These are phyloP conservation scores for Didymella keratinophila DNA, from an alignment of 2,329 filamentous ascomycete species.

Conservation along the genomic window DNA sequence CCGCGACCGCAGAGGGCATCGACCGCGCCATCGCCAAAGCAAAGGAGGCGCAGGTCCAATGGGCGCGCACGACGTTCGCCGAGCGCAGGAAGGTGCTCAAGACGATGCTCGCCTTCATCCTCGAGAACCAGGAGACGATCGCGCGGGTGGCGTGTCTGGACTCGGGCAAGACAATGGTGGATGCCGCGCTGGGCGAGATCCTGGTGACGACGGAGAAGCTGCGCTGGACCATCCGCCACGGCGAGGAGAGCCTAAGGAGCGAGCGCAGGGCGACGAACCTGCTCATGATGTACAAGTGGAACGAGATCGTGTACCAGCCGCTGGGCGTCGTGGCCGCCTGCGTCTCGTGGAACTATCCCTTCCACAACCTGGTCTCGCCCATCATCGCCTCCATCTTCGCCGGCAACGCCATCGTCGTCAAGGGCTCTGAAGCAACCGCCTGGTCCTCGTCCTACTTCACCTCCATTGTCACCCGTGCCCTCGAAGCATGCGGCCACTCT, in stretches of 20 bases:
- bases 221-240: slow-evolving; percentile 91
- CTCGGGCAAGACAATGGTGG: slow-evolving; percentile 94
- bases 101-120: slow-evolving; percentile 80
- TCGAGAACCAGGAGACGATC: slow-evolving; percentile 89
- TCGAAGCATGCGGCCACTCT: slow-evolving; percentile 82
- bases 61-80: slow-evolving; percentile 79
- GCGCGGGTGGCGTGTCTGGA: slow-evolving; percentile 87
- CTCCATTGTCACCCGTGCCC: slow-evolving; percentile 77
- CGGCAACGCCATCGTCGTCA: slow-evolving; percentile 91
- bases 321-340: slow-evolving; percentile 90
- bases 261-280: slow-evolving; percentile 84
- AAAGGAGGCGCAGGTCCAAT: slow-evolving; percentile 75
- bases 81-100: slow-evolving; percentile 81
- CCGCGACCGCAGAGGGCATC: slow-evolving; percentile 77
- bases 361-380: slow-evolving; percentile 93
- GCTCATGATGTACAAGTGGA: slow-evolving; percentile 94
- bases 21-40: slow-evolving; percentile 80
- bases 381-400: slow-evolving; percentile 90
- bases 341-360: slow-evolving; percentile 73
- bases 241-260: slow-evolving; percentile 78
- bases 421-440: slow-evolving; percentile 93
- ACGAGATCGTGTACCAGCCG: slow-evolving; percentile 89
- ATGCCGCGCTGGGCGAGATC: slow-evolving; percentile 93
- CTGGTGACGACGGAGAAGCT: slow-evolving; percentile 93
- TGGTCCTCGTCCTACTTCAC: slow-evolving; percentile 90